Conservation (phyloP, 2,329 filamentous ascomycete species). For the Xylaria sp. region DNA sequence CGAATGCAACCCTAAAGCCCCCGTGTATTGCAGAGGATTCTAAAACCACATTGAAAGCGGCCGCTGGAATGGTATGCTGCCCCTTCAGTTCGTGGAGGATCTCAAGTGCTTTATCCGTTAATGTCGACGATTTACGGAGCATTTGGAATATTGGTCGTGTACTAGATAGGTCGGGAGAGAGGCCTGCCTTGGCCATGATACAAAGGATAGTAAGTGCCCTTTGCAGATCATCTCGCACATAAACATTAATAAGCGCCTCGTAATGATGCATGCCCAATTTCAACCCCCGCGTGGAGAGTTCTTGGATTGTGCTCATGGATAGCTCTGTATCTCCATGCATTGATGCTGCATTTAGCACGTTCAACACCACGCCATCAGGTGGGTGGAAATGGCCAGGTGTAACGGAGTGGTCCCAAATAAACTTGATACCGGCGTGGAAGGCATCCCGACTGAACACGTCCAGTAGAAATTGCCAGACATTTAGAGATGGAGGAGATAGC, state of each 20-base stretch:
- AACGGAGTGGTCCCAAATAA: slow-evolving; percentile 78
- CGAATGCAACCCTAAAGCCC: slow-evolving; percentile 48
- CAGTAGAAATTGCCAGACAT: slow-evolving; percentile 74
- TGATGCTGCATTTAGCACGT: slow-evolving; percentile 78
- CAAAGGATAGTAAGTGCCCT: slow-evolving; percentile 76
- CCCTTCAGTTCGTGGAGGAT: slow-evolving; percentile 66
- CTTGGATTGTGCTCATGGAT: slow-evolving; percentile 76
- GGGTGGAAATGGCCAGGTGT: slow-evolving; percentile 67
- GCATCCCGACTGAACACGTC: slow-evolving; percentile 75
- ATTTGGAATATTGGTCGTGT: slow-evolving; percentile 71
- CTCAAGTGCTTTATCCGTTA: slow-evolving; percentile 64
- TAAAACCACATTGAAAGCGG: slow-evolving; percentile 56
- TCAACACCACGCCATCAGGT: slow-evolving; percentile 72
- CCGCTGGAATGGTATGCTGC: slow-evolving; percentile 51
- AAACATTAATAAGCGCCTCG: slow-evolving; percentile 79
- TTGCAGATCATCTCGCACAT: slow-evolving; percentile 69
- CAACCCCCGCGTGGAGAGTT: slow-evolving; percentile 68
- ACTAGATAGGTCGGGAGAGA: slow-evolving; percentile 66
- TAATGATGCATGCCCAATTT: slow-evolving; percentile 77
- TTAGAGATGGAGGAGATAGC: slow-evolving; percentile 40
- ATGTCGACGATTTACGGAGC: slow-evolving; percentile 60
- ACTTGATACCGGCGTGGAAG: slow-evolving; percentile 72
- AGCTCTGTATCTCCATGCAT: slow-evolving; percentile 74
- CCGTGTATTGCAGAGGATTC: slow-evolving; percentile 49
- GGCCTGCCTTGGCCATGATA: slow-evolving; percentile 76